Base-by-base conservation (phyloP, 148 eudicot genomes). In the Spergularia bocconei region DNA sequence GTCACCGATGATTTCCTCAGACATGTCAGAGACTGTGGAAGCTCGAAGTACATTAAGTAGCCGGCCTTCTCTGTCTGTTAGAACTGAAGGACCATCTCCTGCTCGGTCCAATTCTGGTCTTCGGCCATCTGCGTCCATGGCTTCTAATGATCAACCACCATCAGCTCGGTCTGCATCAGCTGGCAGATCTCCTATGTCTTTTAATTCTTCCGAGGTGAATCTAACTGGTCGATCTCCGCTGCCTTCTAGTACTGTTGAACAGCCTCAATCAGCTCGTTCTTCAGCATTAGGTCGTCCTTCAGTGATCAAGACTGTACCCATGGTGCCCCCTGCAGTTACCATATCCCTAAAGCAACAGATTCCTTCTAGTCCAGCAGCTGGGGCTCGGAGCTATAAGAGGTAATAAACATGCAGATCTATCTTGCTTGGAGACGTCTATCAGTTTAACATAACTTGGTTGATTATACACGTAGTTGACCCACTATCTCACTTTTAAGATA, bases 241-340 rank as follows among this genome's bases (percentile, higher is more conserved):
- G 80, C 55, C 72, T 59, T 48, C 61, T 51, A 63, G 19, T 48
- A 55, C 77, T 12, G 50, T 79, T 48, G 96, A 93, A 67, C 98
- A 93, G 59, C 90, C 93, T 79, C 75, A 78, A 58, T 86, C 87
- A 76, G 90, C 89, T 75, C 90, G 83, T 62, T 82, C 87, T 71
- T 48, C 73, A 60, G 60, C 83, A 13, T 25, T 70, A 54, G 83
- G 77, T 21, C 82, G 89, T 67, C 88, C 90, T 77, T 29, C 88
- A 57, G 88, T 82, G 77, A 76, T 78, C 48, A 95, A 88, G 83
- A 53, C 89, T 29, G 81, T 83, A 77, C 79, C 85, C 33, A 87
- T 82, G 77, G 85, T 91, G 55, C 93, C 91, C 29, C 77, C 96
- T 61, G 80, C 85, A 62, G 86, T 88, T 2, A 89, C 91, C 44